Evolutionary conservation across 805 yeast genomes (phyloP), one percentile per base, ranked within the genome.

Genomic region (Wickerhamomyces bisporus): DNA sequence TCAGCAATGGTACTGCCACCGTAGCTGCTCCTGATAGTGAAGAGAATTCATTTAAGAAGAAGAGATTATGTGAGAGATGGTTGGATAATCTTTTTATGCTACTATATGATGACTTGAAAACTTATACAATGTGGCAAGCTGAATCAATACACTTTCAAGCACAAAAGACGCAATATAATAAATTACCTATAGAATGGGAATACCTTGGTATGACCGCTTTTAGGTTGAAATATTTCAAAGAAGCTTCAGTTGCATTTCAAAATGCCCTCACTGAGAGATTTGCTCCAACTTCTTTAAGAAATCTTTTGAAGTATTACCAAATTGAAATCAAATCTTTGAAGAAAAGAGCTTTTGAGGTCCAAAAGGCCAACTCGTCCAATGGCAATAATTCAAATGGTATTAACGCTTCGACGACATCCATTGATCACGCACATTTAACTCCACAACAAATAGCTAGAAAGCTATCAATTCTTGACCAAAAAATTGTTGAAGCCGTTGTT

Each of bases 51-150:
- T 75, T 81, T 57, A 79, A 73, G 49, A 71, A 75, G 55, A 80
- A 80, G 51, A 61, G 86, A 53, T 65, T 80, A 30, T 80, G 87
- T 63, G 86, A 80, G 55, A 68, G 86, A 52, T 80, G 87, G 87
- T 65, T 80, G 42, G 87, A 80, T 58, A 79, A 79, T 53, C 58
- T 80, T 42, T 80, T 80, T 55, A 77, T 80, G 84, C 54, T 79
- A 8, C 58, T 80, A 26, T 80, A 79, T 51, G 86, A 80, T 50
- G 95, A 85, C 55, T 69, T 85, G 51, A 70, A 84, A 53, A 79
- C 86, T 1, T 91, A 85, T 58, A 87, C 96, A 1, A 75, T 86
- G 71, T 91, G 96, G 93, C 89, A 88, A 58, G 88, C 96, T 0
- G 96, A 93, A 58, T 73, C 75, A 48, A 75, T 88, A 44, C 96